Evolutionary conservation across 352 stramenopile species (phyloP).

Genomic region (Phytophthora ohioensis): DNA sequence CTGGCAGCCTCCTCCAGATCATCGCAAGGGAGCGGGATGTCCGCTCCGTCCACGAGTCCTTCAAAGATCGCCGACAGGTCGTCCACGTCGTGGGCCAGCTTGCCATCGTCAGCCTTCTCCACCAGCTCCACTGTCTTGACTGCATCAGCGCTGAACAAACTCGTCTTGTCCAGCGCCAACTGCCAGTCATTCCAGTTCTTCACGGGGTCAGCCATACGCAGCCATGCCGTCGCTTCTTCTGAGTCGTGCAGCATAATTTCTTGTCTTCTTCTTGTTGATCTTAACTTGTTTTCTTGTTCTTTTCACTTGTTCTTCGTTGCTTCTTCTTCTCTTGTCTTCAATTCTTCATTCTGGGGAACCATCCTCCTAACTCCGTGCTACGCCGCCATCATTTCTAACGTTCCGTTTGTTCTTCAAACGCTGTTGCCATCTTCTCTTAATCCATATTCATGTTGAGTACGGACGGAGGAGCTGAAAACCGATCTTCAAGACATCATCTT

Average conservation of each 20-base stretch:
- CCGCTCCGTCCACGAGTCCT: slow-evolving; percentile 65
- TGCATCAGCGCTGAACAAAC: slow-evolving; percentile 33
- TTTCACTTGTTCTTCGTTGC: slow-evolving; percentile 45
- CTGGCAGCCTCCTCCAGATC: slow-evolving; percentile 36
- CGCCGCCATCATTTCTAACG: slow-evolving; percentile 83
- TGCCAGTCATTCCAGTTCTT: slow-evolving; percentile 63
- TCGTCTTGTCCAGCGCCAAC: slow-evolving; percentile 53
- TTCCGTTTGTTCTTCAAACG: slow-evolving; percentile 73
- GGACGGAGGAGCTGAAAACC: slow-evolving; percentile 67
- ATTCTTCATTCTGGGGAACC: slow-evolving; percentile 83
- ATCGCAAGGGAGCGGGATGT: slow-evolving; percentile 70
- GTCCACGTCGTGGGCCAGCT: slow-evolving; percentile 79
- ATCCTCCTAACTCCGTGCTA: slow-evolving; percentile 84
- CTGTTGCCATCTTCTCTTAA: slow-evolving; percentile 51
- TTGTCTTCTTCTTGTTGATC: slow-evolving; percentile 46
- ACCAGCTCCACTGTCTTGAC: slow-evolving; percentile 46
- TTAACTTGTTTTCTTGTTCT: slow-evolving; percentile 49
- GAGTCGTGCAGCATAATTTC: slow-evolving; percentile 70
- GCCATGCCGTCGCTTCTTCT: slow-evolving; percentile 66
- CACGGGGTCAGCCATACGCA: slow-evolving; percentile 54
- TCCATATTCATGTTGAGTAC: slow-evolving; percentile 73
- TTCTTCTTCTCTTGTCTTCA: slow-evolving; percentile 80
- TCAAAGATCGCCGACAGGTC: slow-evolving; percentile 82
- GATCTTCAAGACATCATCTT: slow-evolving; percentile 82
- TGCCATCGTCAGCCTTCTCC: slow-evolving; percentile 78